Evolutionary conservation across 116 monocot genomes (phyloP).

Genomic region (Cymodocea nodosa): DNA sequence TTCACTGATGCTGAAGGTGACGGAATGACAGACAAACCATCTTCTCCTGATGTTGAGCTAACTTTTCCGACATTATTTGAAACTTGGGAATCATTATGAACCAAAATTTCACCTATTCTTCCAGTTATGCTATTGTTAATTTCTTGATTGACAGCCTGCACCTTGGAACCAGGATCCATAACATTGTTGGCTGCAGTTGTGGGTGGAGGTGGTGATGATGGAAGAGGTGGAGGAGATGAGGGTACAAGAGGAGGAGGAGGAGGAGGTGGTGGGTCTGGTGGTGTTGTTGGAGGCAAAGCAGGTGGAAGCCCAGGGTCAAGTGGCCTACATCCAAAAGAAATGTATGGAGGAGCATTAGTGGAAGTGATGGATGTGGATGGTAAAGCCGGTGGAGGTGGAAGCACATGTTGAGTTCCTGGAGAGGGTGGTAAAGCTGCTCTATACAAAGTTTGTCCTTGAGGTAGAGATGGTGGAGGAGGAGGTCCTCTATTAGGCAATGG

Average conservation of each 20-base stretch:
- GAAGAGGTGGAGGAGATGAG: background rate
- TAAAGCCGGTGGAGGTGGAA: constrained; percentile 6
- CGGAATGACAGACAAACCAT: background rate
- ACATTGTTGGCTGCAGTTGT: background rate
- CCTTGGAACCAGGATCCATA: background rate
- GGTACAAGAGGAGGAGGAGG: background rate
- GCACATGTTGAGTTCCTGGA: constrained; percentile 2
- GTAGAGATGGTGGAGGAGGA: background rate
- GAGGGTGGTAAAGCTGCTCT: background rate
- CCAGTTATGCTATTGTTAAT: background rate
- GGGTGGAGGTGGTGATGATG: constrained; percentile 2
- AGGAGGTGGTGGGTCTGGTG: background rate
- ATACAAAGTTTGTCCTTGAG: background rate
- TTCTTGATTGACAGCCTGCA: background rate
- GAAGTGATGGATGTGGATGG: background rate
- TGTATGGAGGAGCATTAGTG: background rate
- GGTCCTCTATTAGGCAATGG: constrained; percentile 2
- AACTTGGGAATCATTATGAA: background rate
- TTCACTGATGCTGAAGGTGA: background rate
- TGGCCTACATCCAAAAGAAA: background rate
- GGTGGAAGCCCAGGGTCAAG: background rate
- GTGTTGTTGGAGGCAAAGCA: constrained; percentile 2
- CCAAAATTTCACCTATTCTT: too few relatives aligned
- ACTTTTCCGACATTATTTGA: background rate
- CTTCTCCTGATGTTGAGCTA: background rate